Evolutionary conservation across 2,329 filamentous ascomycete species (phyloP), one percentile per base, ranked within the genome.

Genomic region (Ophiosphaerella narmari): DNA sequence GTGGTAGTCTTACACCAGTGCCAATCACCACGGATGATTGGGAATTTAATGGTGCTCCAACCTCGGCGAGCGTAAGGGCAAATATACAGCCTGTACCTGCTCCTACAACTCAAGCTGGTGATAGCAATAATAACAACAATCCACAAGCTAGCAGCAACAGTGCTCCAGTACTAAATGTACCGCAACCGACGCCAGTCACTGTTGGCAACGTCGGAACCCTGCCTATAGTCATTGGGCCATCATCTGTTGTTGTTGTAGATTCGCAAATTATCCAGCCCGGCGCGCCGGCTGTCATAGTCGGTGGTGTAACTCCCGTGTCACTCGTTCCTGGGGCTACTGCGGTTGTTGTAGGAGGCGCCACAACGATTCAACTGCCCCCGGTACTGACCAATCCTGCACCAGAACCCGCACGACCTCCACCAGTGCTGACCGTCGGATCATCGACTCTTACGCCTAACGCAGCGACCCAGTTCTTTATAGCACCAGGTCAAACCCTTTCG

Each of bases 391-490:
- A 52, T 36, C 34, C 40, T 33, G 23, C 42, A 23, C 59, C 50
- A n/a, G 21, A 48, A 4, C 43, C 48, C 31, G 31, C 46, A 4
- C 50, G 51, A 16, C 52, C 63, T n/a, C 62, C 69, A 18, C 71
- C 72, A 12, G 49, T 77, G 7, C 50, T 79, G 32, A 77, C 73
- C 1, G 58, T 80, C 16, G 76, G 75, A 11, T 67, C 66, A 0
- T 61, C 67, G 2, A 73, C 67, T 1, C 67, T 75, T 26, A 77
- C 75, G 1, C 74, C 73, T 1, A 78, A 79, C 55, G 75, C 76
- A 31, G 75, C 75, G 3, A 78, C 76, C 1, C 76, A 78, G 35
- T 79, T 75, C 63, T 72, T 72, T 40, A 55, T 80, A 5, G 71
- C 53, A 1, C 67, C 74, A 2, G 74, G 73, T 7, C 65, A 72